Base-by-base conservation (phyloP, 192 early-diverging fungal genomes). In the Backusella liffmaniae region DNA sequence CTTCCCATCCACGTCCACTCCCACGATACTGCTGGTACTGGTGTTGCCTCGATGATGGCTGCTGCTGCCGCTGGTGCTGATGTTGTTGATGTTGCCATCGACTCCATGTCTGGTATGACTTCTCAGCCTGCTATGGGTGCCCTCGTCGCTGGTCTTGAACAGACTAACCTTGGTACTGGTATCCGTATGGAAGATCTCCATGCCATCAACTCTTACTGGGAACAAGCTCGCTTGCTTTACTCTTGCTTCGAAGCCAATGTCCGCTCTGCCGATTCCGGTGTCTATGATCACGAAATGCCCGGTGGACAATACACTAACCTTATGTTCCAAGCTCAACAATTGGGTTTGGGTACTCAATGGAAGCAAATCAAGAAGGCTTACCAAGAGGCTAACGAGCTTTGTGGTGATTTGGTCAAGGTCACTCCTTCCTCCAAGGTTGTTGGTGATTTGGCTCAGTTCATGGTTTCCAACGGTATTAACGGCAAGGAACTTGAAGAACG, bases 231-330 rank as follows among this genome's bases (percentile, higher is more conserved):
- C 46, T 88, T 98, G 76, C 85, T 97, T 36, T 99, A 99, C 89
- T 96, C 95, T 78, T 94, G 96, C 86, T 99, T 99, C 81, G 97
- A 99, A 77, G 92, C 96, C 32, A 94, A 93, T 74, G 91, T 98
- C 77, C 92, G 94, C 76, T 90, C 91, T 16, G 88, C 90, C 18
- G 97, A 98, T 83, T 93, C 96, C 2, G 92, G 93, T 23, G 96
- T 98, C 16, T 98, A 98, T 84, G 88, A 91, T 34, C 96, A 97
- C 82, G 97, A 98, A 87, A 97, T 98, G 97, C 96, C 95, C 66
- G 96, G 97, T 74, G 93, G 97, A 34, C 97, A 99, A 85, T 99
- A 99, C 89, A 99, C 97, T 66, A 99, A 99, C 86, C 84, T 99
- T 56, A 91, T 98, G 88, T 99, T 99, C 93, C 97, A 99, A 84